phyloP scores from a whole-genome alignment of 2,329 filamentous ascomycete genomes.

The Seiridium cupressi region DNA sequence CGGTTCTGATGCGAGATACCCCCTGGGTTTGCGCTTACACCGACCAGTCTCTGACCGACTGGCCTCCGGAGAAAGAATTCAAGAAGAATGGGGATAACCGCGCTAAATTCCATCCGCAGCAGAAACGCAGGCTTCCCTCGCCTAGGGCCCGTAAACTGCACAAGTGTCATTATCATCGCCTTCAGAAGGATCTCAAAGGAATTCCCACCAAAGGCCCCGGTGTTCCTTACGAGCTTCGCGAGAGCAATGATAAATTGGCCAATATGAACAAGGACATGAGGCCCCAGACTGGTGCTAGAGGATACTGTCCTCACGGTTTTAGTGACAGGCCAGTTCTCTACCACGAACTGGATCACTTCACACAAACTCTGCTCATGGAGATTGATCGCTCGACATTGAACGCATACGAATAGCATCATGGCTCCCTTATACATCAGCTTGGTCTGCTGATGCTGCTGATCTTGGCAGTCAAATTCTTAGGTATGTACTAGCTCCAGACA shows the following conservation, averaged over 20 bases:
- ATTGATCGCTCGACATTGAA: too few relatives aligned
- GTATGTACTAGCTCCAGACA: too few relatives aligned
- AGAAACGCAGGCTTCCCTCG: conserved; percentile 7
- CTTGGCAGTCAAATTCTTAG: too few relatives aligned
- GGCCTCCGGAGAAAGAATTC: conserved; percentile 13
- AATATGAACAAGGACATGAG: neutral
- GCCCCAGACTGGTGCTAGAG: neutral
- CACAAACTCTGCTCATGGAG: too few relatives aligned
- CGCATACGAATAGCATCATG: too few relatives aligned
- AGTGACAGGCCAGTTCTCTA: too few relatives aligned
- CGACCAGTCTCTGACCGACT: conserved; percentile 7
- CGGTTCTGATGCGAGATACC: neutral
- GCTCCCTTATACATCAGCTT: too few relatives aligned
- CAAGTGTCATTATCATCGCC: neutral
- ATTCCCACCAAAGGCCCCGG: conserved; percentile 5
- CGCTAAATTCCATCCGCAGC: neutral
- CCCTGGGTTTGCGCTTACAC: conserved; percentile 11
- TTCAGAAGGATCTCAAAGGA: neutral
- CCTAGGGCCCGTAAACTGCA: neutral
- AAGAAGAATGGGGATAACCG: conserved; percentile 6
- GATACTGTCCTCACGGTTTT: neutral
- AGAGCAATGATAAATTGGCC: neutral
- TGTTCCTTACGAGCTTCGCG: conserved; percentile 9
- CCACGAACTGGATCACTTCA: too few relatives aligned
- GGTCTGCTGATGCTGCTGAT: too few relatives aligned